Evolutionary conservation across 805 yeast genomes (phyloP), one percentile per base, ranked within the genome.

Genomic region (Cyberlindnera xylosilytica): DNA sequence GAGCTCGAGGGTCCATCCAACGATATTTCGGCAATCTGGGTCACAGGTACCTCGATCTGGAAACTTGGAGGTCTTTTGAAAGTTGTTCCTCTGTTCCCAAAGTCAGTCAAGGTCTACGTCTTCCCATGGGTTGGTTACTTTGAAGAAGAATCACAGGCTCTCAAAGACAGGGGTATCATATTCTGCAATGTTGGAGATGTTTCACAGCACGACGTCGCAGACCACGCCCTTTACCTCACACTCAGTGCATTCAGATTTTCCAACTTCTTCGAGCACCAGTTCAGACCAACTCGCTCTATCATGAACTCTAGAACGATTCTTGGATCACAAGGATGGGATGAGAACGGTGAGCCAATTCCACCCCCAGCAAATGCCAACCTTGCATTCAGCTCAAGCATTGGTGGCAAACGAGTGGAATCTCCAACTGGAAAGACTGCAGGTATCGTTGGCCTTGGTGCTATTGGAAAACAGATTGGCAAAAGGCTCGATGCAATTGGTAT

Each of bases 361-460:
- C 19, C 71, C 27, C 62, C 64, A 20, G 62, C 62, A 42, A 20
- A 49, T 44, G 67, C 44, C 62, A 70, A 48, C 27, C 27, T 45
- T 34, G 49, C 46, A 1, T 54, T 69, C 56, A 62, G 69, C 39
- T 66, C 72, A 0, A 60, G 62, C 17, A 59, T 78, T 6, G 81
- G 79, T 34, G 69, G 75, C 2, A 64, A 75, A 20, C 58, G 57
- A 18, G 58, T 73, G 45, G 76, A 60, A n/a, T 69, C 78, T 9
- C 88, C 89, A 5, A 57, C 61, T 6, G 79, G 79, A 16, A 81
- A 78, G 53, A 65, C 65, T 18, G 88, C 72, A 1, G 77, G 81
- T 4, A 73, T 86, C 30, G 75, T 83, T 4, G 95, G 95, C 0
- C 80, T 85, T 52, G 95, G 95, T 1, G 69, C 77, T 20, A 86